A percentile compares a stretch with the other conserved stretches of the same genome.
Evolutionary conservation across 768 basidiomycete genomes (phyloP).

Genomic region (Inosperma sp.): DNA sequence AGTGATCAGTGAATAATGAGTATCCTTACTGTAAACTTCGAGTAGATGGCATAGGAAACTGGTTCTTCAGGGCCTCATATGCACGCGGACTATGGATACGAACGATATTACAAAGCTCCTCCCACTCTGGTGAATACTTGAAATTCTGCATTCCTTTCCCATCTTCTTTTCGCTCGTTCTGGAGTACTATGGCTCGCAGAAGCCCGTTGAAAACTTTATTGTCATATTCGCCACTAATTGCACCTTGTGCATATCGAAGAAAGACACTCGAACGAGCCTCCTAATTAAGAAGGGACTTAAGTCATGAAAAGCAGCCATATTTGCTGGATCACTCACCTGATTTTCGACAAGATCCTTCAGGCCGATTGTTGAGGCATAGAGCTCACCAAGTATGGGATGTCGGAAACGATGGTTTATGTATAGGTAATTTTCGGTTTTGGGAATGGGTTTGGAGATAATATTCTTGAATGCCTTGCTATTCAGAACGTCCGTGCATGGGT

Average conservation of each 20-base stretch:
- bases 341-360: not conserved
- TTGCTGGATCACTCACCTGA: not conserved
- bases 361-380: not conserved
- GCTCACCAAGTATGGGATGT: not conserved
- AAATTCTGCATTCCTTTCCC: slow-evolving; percentile 35
- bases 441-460: not conserved
- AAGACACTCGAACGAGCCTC: slow-evolving; percentile 2
- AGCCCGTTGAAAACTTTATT: not conserved
- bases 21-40: not conserved
- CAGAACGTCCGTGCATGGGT: not conserved
- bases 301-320: not conserved
- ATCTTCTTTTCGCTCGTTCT: slow-evolving; percentile 22
- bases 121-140: slow-evolving; percentile 27
- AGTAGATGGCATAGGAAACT: slow-evolving; percentile 9
- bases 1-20: too few species aligned
- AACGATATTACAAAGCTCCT: slow-evolving; percentile 28
- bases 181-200: slow-evolving; percentile 21
- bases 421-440: not conserved
- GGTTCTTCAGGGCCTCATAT: slow-evolving; percentile 19
- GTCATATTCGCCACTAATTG: slow-evolving; percentile 8
- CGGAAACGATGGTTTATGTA: not conserved
- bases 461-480: not conserved
- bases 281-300: not conserved
- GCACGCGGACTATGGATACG: slow-evolving; percentile 24
- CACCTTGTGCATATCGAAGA: slow-evolving; percentile 4